Evolutionary conservation across 2,329 filamentous ascomycete species (phyloP).

Genomic region (Aspergillus sp.): DNA sequence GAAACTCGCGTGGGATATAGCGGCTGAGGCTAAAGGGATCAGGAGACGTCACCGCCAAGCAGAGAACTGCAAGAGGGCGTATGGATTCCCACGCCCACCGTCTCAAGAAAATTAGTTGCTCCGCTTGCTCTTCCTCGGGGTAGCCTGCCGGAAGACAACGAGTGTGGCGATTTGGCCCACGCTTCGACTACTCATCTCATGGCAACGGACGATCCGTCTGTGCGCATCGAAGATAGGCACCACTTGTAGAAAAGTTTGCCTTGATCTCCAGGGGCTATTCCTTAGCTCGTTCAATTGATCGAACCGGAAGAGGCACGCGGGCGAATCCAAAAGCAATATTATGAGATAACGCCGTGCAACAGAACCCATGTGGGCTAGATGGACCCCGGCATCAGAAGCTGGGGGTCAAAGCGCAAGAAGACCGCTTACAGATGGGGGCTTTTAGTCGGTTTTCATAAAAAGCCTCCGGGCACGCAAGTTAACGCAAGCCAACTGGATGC

Average conservation of each 20-base stretch:
- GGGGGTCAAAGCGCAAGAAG: constrained; percentile 4
- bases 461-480: not conserved
- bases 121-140: not conserved
- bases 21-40: not conserved
- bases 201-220: not conserved
- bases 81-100: not conserved
- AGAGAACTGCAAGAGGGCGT: not conserved
- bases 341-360: not conserved
- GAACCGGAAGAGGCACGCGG: not conserved
- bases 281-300: not conserved
- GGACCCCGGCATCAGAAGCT: not conserved
- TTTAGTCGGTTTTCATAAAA: not conserved
- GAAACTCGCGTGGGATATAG: not conserved
- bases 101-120: not conserved
- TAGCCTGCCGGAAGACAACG: not conserved
- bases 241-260: not conserved
- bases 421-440: not conserved
- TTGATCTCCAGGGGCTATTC: not conserved
- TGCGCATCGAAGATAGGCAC: not conserved
- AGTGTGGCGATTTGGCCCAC: not conserved
- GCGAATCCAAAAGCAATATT: not conserved
- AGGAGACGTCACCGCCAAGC: not conserved
- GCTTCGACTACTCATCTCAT: not conserved
- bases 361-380: not conserved
- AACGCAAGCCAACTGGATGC: not conserved